These are phyloP conservation scores for Ballota nigra DNA, from an alignment of 257 asterid genomes.

Conservation along the genomic window DNA sequence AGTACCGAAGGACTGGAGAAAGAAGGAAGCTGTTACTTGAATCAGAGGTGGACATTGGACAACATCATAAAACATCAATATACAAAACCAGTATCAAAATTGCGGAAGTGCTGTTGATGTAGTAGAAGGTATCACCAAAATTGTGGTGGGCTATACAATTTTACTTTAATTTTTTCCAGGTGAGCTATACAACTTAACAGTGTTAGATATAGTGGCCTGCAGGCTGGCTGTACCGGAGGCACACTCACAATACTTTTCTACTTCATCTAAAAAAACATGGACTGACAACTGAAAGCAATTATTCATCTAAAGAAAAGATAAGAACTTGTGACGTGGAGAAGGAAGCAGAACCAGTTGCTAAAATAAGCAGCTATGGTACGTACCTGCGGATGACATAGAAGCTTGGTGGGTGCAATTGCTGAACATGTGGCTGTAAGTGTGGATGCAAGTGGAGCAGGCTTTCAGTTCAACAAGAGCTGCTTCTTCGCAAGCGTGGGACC, in stretches of 20 bases:
- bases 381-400: constrained; percentile 1
- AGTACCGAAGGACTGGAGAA: constrained; percentile 24
- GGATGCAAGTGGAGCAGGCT: neutral
- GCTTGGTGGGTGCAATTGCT: constrained; percentile 20
- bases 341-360: constrained; percentile 21
- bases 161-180: too few species aligned
- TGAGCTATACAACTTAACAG: too few species aligned
- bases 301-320: neutral
- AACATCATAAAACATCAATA: neutral
- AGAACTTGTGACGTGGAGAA: constrained; percentile 6
- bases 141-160: constrained; percentile 3
- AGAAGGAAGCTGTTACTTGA: constrained; percentile 13
- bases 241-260: neutral
- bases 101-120: neutral
- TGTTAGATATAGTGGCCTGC: constrained; percentile 16
- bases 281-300: constrained; percentile 13
- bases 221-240: constrained; percentile 13
- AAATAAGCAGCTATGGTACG: neutral
- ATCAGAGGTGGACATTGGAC: neutral
- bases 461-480: constrained; percentile 16
- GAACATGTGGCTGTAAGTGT: constrained; percentile 3
- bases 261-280: constrained; percentile 11
- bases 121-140: constrained; percentile 2
- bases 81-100: neutral
- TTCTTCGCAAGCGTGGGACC: constrained; percentile 18